These are phyloP conservation scores for Monosporascus cannonballus DNA, from an alignment of 2,329 filamentous ascomycete species.

Conservation along the genomic window DNA sequence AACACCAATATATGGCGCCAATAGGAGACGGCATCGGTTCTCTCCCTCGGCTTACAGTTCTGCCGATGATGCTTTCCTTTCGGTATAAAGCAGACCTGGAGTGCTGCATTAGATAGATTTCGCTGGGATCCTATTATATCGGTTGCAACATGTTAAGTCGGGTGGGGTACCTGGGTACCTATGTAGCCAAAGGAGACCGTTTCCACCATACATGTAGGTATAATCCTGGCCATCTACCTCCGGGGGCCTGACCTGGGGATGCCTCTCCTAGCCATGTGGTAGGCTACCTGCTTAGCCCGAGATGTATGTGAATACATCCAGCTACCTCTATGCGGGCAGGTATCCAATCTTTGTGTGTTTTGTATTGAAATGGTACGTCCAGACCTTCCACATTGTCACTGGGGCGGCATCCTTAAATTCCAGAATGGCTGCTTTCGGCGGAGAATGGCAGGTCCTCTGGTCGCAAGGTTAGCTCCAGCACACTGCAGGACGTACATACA, in stretches of 20 bases:
- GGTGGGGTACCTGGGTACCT: not conserved
- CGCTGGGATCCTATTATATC: conserved; percentile 2
- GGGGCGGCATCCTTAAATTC: not conserved
- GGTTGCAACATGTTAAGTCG: conserved; percentile 4
- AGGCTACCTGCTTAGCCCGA: not conserved
- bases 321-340: no score
- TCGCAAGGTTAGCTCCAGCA: no score
- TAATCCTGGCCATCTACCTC: not conserved
- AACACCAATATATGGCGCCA: no score
- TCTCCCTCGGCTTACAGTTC: no score
- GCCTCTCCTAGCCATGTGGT: not conserved
- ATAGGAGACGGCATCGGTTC: no score
- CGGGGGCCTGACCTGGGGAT: not conserved
- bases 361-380: not conserved
- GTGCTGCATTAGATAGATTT: no score
- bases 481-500: no score
- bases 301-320: no score
- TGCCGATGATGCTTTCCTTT: no score
- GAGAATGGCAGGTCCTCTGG: not conserved
- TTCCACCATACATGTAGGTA: not conserved
- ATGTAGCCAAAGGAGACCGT: no score
- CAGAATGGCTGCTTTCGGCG: conserved; percentile 17
- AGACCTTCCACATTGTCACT: not conserved
- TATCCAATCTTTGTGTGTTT: no score
- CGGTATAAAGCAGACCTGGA: no score